Evolutionary conservation across 352 stramenopile genomes (phyloP).

Genomic region (Globisporangium parvum): DNA sequence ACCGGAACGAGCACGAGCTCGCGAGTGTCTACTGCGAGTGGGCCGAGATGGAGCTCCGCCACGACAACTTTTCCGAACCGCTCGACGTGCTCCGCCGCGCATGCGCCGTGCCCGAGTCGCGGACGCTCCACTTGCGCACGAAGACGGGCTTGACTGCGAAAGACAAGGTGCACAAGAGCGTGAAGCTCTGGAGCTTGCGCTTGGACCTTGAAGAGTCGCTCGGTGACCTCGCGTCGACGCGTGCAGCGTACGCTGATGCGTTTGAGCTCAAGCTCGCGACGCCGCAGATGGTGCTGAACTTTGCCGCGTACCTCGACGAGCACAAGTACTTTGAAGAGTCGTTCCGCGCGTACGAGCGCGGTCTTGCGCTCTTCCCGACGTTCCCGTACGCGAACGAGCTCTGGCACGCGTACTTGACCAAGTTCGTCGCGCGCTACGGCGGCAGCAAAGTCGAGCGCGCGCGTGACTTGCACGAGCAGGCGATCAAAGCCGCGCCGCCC

Average conservation of each 20-base stretch:
- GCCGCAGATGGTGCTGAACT: conserved; percentile 97
- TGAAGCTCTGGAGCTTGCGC: conserved; percentile 95
- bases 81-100: conserved; percentile 85
- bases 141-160: conserved; percentile 46
- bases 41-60: conserved; percentile 94
- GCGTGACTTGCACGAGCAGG: conserved; percentile 96
- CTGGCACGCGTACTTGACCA: conserved; percentile 93
- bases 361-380: conserved; percentile 65
- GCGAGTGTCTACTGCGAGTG: conserved; percentile 93
- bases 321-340: conserved; percentile 97
- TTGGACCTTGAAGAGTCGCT: conserved; percentile 98
- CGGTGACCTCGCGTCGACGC: conserved; percentile 92
- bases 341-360: conserved; percentile 92
- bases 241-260: conserved; percentile 92
- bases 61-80: conserved; percentile 94
- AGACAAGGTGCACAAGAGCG: conserved; percentile 85
- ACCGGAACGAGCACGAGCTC: conserved; percentile 88
- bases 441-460: conserved; percentile 96
- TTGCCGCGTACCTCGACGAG: conserved; percentile 94
- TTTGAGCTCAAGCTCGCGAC: conserved; percentile 97
- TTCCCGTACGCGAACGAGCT: conserved; percentile 96
- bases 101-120: conserved; percentile 50
- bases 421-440: conserved; percentile 94
- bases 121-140: conserved; percentile 43
- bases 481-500: conserved; percentile 72